Evolutionary conservation across 1,284 basidiomycete genomes (phyloP), one percentile per base, ranked within the genome.

Genomic region (Earliella scabrosa): DNA sequence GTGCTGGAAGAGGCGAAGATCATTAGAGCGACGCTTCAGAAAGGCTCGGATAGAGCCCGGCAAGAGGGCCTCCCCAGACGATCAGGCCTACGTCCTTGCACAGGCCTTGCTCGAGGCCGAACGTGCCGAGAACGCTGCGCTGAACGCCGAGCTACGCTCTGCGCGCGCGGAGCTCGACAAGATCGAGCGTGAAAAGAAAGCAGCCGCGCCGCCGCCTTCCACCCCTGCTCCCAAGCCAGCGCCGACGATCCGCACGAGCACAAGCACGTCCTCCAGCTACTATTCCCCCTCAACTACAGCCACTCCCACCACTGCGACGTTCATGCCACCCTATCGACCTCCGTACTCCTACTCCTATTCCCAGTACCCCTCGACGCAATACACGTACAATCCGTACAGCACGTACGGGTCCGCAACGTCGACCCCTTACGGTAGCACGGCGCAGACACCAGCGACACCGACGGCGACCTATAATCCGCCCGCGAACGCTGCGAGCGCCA

Each of bases 21-120:
- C 71, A 21, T 75, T 92, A 6, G 76, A 83, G 58, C 74, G 80
- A 26, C 81, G 87, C 46, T 87, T 90, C 67, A 73, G 76, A 56
- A 77, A 77, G 39, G 73, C 81, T 14, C 79, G 76, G 65, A 76
- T 79, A 34, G 79, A 77, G 56, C 72, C 77, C 10, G 88, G 84
- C 26, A 79, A 81, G 90, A 81, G 81, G 21, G 62, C 76, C 32
- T 81, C 80, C 18, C 83, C 82, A 11, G 81, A 81, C 63, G 81
- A 81, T 54, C 87, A 90, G 70, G 77, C 81, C 16, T 82, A 87
- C 62, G 71, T 80, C 36, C 74, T 91, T 13, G 79, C 83, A 7
- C 86, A 88, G 61, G 78, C 79, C 27, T 74, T 84, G 34, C 63
- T 89, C 40, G 90, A 92, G 53, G 68, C 76, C 0, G 89, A 92